Conservation (phyloP, 495 filamentous ascomycete genomes). For the Mycothermus thermophilus region DNA sequence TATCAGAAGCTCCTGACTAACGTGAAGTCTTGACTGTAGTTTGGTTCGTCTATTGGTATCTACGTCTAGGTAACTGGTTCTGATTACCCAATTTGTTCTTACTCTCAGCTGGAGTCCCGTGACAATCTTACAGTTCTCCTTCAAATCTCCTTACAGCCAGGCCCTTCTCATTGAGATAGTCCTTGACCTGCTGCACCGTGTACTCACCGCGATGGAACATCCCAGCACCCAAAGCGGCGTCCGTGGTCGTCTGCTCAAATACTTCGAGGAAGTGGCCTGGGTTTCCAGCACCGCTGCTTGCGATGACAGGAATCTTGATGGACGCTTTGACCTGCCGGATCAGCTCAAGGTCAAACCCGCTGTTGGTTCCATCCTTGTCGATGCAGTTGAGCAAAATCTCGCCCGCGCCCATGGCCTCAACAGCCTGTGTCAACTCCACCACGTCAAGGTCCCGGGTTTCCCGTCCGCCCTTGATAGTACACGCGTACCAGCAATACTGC, state of each 20-base stretch:
- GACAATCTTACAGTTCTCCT: conserved; percentile 28
- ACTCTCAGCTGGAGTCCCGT: too few species aligned
- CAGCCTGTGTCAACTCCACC: conserved; percentile 68
- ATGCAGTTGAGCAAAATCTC: conserved; percentile 96
- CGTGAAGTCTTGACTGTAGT: too few species aligned
- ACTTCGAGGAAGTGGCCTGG: conserved; percentile 86
- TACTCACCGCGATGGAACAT: conserved; percentile 97
- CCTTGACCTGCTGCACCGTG: conserved; percentile 89
- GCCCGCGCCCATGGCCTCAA: conserved; percentile 91
- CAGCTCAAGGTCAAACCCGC: conserved; percentile 87
- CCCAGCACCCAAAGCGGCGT: conserved; percentile 87
- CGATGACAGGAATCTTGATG: conserved; percentile 85
- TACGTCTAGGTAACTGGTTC: too few species aligned
- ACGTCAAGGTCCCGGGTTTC: conserved; percentile 88
- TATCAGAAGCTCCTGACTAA: too few species aligned
- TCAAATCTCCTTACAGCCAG: conserved; percentile 68
- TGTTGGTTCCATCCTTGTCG: conserved; percentile 90
- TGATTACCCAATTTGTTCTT: too few species aligned
- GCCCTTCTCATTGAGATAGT: conserved; percentile 53
- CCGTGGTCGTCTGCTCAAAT: conserved; percentile 69
- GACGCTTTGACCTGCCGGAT: conserved; percentile 73
- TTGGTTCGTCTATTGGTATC: too few species aligned
- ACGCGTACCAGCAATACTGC: conserved; percentile 89
- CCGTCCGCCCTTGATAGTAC: conserved; percentile 87
- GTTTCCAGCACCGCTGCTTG: conserved; percentile 83